Base-by-base conservation (phyloP, 177 flowering plant genomes). In the Vitis hybrid region DNA sequence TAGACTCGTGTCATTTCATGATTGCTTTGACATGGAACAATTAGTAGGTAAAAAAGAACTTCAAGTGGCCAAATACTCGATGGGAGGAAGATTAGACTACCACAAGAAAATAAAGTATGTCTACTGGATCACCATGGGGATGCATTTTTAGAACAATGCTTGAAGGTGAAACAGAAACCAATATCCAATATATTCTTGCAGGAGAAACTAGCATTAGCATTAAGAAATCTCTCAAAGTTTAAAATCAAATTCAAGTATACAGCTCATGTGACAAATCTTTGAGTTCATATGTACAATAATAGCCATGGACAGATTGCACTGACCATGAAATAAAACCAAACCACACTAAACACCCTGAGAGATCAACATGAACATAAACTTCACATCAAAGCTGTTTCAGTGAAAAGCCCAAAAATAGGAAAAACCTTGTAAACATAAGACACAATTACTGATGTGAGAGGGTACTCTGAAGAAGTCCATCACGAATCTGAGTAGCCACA, bases 381-480 rank as follows among this genome's bases (percentile, higher is more conserved):
- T 39, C 48, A 39, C 48, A 39, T 39, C 7, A 39, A 39, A 39
- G 48, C 1, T 10, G 1, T 62, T 34, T 70, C 15, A 22, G 3
- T 49, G 34, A 49, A 15, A 69, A 10, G 31, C 29, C 59, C 14
- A 14, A 11, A 13, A 11, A 5, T 39, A 39, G 48, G 1, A 57
- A 20, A 19, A 16, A 0, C 65, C 26, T 50, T 19, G 51, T 19
- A 19, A 50, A 5, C 13, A 6, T 3, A 54, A 6, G 56, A 16
- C 39, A 16, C 34, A 56, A 5, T 60, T 67, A 80, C 62, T 70
- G 55, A 3, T 68, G 58, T 5, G 26, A 22, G 31, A 70, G 9
- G 1, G 87, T 78, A 16, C 67, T 88, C 74, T 90, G 97, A 66
- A 91, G 91, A 62, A 91, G 86, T 9, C 96, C 96, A 68, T 90